Conservation (phyloP, 2,329 filamentous ascomycete genomes). For the Allantophomopsis lycopodina region DNA sequence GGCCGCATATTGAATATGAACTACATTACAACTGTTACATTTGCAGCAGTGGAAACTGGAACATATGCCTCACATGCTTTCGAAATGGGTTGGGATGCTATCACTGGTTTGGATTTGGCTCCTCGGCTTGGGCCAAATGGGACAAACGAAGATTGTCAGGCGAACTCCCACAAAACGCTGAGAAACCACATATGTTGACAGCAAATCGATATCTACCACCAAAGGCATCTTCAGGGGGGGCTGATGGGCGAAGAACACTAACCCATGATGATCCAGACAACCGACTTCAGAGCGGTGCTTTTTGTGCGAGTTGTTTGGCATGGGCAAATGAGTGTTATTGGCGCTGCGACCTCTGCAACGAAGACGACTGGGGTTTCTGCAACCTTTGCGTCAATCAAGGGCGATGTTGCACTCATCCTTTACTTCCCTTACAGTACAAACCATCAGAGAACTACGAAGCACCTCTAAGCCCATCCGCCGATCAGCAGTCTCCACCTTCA, state of each 20-base stretch:
- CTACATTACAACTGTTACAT: conserved; percentile 70
- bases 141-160: conserved; percentile 30
- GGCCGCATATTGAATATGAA: conserved; percentile 65
- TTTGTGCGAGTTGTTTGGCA: conserved; percentile 63
- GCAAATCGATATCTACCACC: conserved; percentile 42
- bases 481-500: conserved; percentile 20
- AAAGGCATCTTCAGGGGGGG: conserved; percentile 31
- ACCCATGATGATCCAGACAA: conserved; percentile 54
- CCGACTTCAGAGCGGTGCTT: conserved; percentile 65
- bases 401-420: conserved; percentile 64
- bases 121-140: conserved; percentile 55
- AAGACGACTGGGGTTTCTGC: conserved; percentile 92
- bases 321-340: conserved; percentile 79
- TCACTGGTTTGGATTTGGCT: conserved; percentile 81
- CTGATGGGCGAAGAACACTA: conserved; percentile 39
- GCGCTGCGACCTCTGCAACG: conserved; percentile 77
- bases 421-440: conserved; percentile 62
- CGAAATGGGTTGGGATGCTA: conserved; percentile 62
- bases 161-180: conserved; percentile 15
- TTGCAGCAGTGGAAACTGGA: conserved; percentile 60
- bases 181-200: conserved; percentile 42
- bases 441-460: conserved; percentile 16
- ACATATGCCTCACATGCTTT: conserved; percentile 74
- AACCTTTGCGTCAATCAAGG: conserved; percentile 77
- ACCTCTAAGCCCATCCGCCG: conserved; percentile 10